Evolutionary conservation across 805 yeast species (phyloP).

Genomic region (Candida yuanshanica): DNA sequence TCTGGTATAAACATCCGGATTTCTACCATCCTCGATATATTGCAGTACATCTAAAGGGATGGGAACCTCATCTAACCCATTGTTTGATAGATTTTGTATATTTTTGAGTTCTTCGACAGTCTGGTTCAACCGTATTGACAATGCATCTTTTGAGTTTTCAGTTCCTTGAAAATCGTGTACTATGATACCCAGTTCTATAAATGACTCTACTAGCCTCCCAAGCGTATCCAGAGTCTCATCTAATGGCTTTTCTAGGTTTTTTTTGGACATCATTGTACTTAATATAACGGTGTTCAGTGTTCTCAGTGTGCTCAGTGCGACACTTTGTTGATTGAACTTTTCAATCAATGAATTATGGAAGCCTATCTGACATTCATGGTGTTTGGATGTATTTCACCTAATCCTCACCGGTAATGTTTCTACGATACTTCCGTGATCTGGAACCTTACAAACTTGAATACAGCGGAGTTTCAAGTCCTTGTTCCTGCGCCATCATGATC

Average conservation of each 20-base stretch:
- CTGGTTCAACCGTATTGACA: conserved; percentile 33
- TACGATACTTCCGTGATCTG: too few species aligned
- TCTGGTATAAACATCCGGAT: conserved; percentile 94
- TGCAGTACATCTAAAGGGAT: conserved; percentile 82
- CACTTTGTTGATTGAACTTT: not conserved
- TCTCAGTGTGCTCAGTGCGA: not conserved
- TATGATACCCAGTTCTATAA: conserved; percentile 83
- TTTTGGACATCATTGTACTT: not conserved
- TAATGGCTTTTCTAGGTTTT: conserved; percentile 24
- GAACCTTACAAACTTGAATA: too few species aligned
- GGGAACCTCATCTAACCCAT: conserved; percentile 35
- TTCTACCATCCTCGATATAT: conserved; percentile 93
- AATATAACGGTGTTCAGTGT: not conserved
- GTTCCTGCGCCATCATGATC: too few species aligned
- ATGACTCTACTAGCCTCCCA: conserved; percentile 63
- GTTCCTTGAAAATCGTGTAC: conserved; percentile 94
- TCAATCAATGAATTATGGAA: too few species aligned
- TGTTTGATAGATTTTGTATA: conserved; percentile 25
- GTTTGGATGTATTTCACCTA: not conserved
- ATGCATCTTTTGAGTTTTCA: conserved; percentile 62
- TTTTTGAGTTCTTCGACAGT: conserved; percentile 35
- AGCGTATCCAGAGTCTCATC: conserved; percentile 27
- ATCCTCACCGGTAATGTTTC: too few species aligned
- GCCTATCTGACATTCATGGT: not conserved
- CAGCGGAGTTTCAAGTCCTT: too few species aligned